Evolutionary conservation across 2,329 filamentous ascomycete species (phyloP), one percentile per base, ranked within the genome.

Genomic region (Ophiostoma sp.): DNA sequence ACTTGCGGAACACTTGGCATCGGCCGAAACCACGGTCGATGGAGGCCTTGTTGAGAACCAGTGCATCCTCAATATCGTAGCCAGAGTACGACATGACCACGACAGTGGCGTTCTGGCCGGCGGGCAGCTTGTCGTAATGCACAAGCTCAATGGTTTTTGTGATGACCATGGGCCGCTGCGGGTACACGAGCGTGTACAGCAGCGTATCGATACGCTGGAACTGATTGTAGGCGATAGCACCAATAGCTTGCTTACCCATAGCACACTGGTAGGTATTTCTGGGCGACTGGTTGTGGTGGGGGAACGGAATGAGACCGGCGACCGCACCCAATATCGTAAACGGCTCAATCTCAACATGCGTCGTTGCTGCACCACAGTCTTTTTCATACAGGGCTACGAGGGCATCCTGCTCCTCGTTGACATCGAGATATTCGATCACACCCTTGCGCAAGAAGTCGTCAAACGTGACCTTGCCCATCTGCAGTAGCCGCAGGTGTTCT

Each of bases 241-340:
- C 95, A 77, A 99, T 98, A 52, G 95, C 95, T 90, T 99, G 95
- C 81, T 99, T 99, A 85, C 95, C 95, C 95, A 99, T 99, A 80
- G 95, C 95, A 80, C 94, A 97, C 83, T 98, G 94, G 76, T 99
- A 99, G 0, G 95, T 99, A 77, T 99, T 99, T 84, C 95, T 86
- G 9, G 95, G 95, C 16, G 96, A 99, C 78, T 99, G 95, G 79
- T 99, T 99, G 82, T 99, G 95, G 77, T 99, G 95, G 8, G 95
- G 95, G 76, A 98, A 99, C 4, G 95, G 95, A 76, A 99, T 99
- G 49, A 99, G 83, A 60, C 95, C 95, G 52, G 95, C 95, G 40
- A 99, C 95, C 64, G 95, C 95, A 40, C 95, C 95, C 14, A 99
- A 85, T 65, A 99, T 89, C 1, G 95, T 99, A 76, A 99, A 99